These are phyloP conservation scores for Cytospora leucostoma DNA, from an alignment of 2,329 filamentous ascomycete species.

Conservation along the genomic window DNA sequence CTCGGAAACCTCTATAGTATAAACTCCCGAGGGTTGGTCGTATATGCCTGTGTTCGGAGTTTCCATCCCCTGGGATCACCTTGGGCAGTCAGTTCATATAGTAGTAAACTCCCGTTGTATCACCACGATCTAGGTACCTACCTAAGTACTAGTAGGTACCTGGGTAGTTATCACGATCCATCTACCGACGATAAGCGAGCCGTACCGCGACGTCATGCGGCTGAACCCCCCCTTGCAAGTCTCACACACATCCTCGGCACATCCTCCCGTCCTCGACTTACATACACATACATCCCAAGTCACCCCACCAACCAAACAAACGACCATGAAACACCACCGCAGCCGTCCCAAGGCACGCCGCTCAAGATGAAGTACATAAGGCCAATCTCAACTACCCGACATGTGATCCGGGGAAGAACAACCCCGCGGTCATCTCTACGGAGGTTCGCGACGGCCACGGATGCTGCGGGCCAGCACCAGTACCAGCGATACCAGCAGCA, in stretches of 20 bases:
- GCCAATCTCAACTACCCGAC: conserved; percentile 11
- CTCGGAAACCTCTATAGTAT: too few species aligned
- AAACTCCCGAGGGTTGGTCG: too few species aligned
- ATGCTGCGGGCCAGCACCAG: conserved; percentile 26
- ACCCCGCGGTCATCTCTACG: conserved; percentile 32
- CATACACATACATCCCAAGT: conserved; percentile 3
- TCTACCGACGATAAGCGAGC: conserved; percentile 20
- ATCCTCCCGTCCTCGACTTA: too few species aligned
- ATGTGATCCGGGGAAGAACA: conserved; percentile 10
- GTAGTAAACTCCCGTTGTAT: too few species aligned
- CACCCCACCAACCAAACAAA: neutral
- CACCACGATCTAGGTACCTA: too few species aligned
- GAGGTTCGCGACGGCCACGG: conserved; percentile 44
- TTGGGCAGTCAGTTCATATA: too few species aligned
- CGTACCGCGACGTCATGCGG: conserved; percentile 20
- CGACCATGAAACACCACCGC: conserved; percentile 4
- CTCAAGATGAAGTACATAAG: conserved; percentile 23
- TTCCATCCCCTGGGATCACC: too few species aligned
- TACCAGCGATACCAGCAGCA: conserved; percentile 27
- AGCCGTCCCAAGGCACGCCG: conserved; percentile 21
- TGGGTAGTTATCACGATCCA: too few species aligned
- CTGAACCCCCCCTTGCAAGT: neutral
- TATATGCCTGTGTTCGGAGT: too few species aligned
- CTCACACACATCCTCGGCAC: too few species aligned
- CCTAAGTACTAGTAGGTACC: too few species aligned